Conservation (phyloP, 192 early-diverging fungal genomes). For the Kappamyces sp. region DNA sequence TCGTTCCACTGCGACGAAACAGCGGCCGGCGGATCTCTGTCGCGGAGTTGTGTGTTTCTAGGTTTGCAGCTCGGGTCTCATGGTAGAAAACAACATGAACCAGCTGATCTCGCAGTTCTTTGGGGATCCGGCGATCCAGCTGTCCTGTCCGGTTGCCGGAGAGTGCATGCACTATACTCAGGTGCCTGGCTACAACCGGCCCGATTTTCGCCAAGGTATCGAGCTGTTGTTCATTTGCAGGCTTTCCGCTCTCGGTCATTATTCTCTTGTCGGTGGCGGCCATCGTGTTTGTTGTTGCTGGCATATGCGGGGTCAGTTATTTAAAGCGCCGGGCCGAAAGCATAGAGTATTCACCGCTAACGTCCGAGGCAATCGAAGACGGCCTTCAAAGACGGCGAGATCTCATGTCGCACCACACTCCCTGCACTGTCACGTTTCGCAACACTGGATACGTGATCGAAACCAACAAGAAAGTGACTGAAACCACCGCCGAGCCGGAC, state of each 20-base stretch:
- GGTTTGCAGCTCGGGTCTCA: conserved; percentile 42
- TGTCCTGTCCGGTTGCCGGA: conserved; percentile 66
- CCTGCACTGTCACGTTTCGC: conserved; percentile 60
- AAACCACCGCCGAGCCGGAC: not conserved
- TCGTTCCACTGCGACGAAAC: conserved; percentile 25
- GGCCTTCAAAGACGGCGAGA: conserved; percentile 10
- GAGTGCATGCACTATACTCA: conserved; percentile 84
- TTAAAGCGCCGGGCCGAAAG: conserved; percentile 8
- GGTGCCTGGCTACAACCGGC: conserved; percentile 67
- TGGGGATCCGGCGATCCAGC: conserved; percentile 75
- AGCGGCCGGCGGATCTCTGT: conserved; percentile 3
- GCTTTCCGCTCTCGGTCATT: conserved; percentile 37
- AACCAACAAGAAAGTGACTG: not conserved
- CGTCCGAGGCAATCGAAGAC: conserved; percentile 1
- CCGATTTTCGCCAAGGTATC: conserved; percentile 24
- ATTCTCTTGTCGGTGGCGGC: conserved; percentile 37
- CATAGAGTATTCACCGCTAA: not conserved
- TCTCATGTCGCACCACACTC: conserved; percentile 68
- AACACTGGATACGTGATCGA: conserved; percentile 52
- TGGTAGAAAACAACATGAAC: conserved; percentile 72
- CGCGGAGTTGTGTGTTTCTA: conserved; percentile 49
- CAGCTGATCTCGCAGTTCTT: conserved; percentile 71
- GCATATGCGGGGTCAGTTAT: conserved; percentile 24
- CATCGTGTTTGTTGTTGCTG: conserved; percentile 29
- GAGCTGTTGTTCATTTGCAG: too few species aligned